Base-by-base conservation (phyloP, 2,329 filamentous ascomycete genomes). In the Cephalotrichum gorgonifer region DNA sequence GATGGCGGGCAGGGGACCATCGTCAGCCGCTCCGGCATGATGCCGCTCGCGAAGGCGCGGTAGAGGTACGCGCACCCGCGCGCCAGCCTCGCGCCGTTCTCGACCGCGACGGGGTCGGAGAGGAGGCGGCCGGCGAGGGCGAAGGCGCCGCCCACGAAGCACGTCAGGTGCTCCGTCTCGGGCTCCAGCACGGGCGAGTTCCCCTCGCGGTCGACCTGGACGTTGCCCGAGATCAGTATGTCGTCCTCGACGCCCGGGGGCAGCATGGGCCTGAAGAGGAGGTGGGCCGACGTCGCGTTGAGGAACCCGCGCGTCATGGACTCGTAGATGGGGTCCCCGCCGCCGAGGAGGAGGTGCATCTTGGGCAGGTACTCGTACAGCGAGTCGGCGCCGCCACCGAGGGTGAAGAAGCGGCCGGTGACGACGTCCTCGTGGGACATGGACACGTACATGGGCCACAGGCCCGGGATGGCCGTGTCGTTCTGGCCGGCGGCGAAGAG, bases 181-280 rank as follows among this genome's bases (percentile, higher is more conserved):
- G 67, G 58, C 12, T 63, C 59, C 7, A 63, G 51, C 7, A 33
- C 23, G 17, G 22, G 2, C 39, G 56, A 51, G 4, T 56, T 53
- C n/a, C 54, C 53, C 25, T 53, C 42, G 43, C 47, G 50, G 38
- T 31, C n/a, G 1, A 65, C 60, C 23, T 55, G 67, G 7, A 70
- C 66, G 23, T 73, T 72, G n/a, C 82, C 82, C 1, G 81, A 72
- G 20, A 86, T 68, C 11, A 87, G 70, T 26, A 87, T 75, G 50
- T 84, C 73, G 8, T 48, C 33, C 22, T 25, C 22, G 8, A 72
- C 70, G 11, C 71, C 64, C n/a, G 66, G 66, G 2, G 76, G 76
- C 3, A 78, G 71, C 71, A 86, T 76, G 0, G 85, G 84, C 15
- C 77, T 72, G 62, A 79, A 87, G 51, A 88, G 74, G n/a, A 88